These are phyloP conservation scores for Fusarium sororula DNA, from an alignment of 2,329 filamentous ascomycete genomes.

Conservation along the genomic window DNA sequence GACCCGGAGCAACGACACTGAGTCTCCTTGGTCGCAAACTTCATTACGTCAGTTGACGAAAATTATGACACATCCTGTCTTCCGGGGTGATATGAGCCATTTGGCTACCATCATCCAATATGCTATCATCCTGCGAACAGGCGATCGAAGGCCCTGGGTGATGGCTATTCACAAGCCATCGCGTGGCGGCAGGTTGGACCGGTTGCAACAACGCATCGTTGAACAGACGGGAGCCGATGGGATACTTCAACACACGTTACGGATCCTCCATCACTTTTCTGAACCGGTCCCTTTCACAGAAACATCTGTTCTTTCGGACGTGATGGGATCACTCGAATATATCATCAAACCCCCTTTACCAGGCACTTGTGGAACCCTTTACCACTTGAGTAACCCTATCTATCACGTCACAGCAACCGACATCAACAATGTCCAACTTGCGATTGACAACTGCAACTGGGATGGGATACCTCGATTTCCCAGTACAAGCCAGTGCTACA, in stretches of 20 bases:
- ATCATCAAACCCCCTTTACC: rapidly evolving
- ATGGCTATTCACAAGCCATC: neutral
- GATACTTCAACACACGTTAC: rapidly evolving
- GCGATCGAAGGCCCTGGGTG: neutral
- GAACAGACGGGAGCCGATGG: too few species aligned
- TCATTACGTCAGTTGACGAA: neutral
- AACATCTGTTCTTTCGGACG: too few species aligned
- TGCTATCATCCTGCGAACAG: neutral
- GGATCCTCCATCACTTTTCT: too few species aligned
- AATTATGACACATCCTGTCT: neutral
- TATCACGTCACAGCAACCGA: neutral
- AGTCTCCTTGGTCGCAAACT: neutral
- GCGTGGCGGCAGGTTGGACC: too few species aligned
- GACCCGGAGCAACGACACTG: rapidly evolving
- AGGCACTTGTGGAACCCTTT: too few species aligned
- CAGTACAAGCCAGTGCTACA: neutral
- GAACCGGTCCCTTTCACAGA: rapidly evolving
- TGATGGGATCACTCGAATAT: rapidly evolving
- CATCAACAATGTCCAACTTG: neutral
- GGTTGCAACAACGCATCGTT: rapidly evolving
- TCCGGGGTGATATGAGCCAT: neutral
- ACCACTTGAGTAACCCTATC: rapidly evolving
- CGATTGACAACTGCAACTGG: neutral
- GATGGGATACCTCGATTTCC: neutral
- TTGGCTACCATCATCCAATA: neutral